Base-by-base conservation (phyloP, 1,284 basidiomycete genomes). In the Xerocomus amazonicus region DNA sequence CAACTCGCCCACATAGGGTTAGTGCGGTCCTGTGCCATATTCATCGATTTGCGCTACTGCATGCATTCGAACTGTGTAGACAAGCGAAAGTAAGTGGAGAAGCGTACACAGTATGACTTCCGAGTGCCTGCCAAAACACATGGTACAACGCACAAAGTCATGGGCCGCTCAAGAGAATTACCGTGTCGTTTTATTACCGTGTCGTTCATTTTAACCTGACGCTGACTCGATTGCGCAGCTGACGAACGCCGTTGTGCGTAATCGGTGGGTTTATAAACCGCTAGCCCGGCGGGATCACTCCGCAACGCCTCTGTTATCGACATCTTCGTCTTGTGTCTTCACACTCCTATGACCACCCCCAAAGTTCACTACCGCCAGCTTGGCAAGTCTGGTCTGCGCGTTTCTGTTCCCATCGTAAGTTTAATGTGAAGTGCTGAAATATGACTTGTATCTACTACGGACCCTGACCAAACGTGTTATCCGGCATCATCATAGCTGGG, bases 321-420 rank as follows among this genome's bases (percentile, higher is more conserved):
- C 13, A 3, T n/a, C 16, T 26, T 19, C 6, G 31, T 41, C n/a
- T 36, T 31, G n/a, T n/a, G n/a, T n/a, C n/a, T n/a, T n/a, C 17
- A 14, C n/a, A 13, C 28, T 41, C 40, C 17, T 45, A 50, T 51
- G 51, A 40, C 57, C 2, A 46, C 36, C 2, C 47, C 50, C 14
- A 52, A 46, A 27, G 63, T 67, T 14, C 62, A 71, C 54, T 76
- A 76, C 42, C 67, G 70, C 36, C 71, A 73, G 36, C 67, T 81
- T 0, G 78, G 79, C 35, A 72, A 71, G 47, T 73, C 71, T 0
- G 77, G 76, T 6, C 68, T 80, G 27, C 68, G 71, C 38, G 76
- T 82, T 27, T 80, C 79, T 1, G 71, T 74, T 13, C 74, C 76
- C 6, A 74, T 78, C 31, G 65, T 72, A 31, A 54, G 66, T 55